Evolutionary conservation across 169 alveolate species (phyloP).

Genomic region (Sarcocystis neurona): DNA sequence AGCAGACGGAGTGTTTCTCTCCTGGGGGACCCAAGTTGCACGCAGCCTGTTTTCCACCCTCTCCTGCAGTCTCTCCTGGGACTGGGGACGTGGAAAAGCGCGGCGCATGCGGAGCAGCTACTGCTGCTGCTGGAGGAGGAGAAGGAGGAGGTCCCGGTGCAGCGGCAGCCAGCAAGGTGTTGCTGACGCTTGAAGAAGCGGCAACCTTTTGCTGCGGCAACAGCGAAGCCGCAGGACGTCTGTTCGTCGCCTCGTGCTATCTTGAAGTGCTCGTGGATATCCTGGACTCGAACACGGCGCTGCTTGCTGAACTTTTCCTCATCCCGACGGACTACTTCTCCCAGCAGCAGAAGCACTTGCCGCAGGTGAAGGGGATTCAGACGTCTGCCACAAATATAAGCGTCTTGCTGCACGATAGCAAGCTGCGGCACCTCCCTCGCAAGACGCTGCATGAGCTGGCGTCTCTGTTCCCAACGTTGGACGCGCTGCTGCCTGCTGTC

Average conservation of each 20-base stretch:
- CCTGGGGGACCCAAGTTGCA: too few relatives aligned
- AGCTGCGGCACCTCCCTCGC: slow-evolving; percentile 26
- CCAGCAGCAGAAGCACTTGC: background rate
- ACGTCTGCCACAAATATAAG: slow-evolving; percentile 9
- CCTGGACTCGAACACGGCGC: slow-evolving; percentile 30
- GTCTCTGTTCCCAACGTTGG: background rate
- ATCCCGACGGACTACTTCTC: slow-evolving; percentile 30
- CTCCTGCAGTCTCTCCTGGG: too few relatives aligned
- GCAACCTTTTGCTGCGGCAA: slow-evolving; percentile 20
- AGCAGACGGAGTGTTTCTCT: too few relatives aligned
- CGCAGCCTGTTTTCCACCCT: too few relatives aligned
- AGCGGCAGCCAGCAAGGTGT: background rate
- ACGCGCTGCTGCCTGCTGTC: slow-evolving; percentile 11
- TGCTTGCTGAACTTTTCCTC: slow-evolving; percentile 36
- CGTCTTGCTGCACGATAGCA: slow-evolving; percentile 44
- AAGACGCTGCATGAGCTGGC: background rate
- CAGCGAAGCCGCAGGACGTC: slow-evolving; percentile 40
- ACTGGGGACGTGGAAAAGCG: too few relatives aligned
- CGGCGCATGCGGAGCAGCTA: too few relatives aligned
- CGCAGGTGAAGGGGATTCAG: slow-evolving; percentile 17
- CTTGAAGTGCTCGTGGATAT: slow-evolving; percentile 9
- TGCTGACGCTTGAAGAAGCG: background rate
- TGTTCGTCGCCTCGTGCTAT: slow-evolving; percentile 16
- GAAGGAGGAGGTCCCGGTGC: background rate
- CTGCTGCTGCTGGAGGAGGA: background rate